Conservation (phyloP, 306 rosid genomes). For the Nissolia schottii region DNA sequence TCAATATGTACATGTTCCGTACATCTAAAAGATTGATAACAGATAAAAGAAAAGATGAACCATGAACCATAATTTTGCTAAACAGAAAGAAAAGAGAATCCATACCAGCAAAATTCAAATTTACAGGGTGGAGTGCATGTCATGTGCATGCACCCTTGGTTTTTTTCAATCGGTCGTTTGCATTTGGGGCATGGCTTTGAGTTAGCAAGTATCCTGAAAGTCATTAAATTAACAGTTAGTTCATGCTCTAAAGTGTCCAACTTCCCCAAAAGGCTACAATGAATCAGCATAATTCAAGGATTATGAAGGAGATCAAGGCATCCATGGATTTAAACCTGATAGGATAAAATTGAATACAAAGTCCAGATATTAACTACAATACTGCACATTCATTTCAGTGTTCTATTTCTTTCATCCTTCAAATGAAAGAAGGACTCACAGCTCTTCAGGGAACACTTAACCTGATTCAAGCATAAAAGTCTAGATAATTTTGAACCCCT, state of each 20-base stretch:
- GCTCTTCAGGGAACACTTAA: neutral
- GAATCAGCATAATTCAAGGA: constrained; percentile 1
- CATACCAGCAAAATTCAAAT: constrained; percentile 93
- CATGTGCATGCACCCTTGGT: constrained; percentile 94
- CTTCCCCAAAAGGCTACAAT: neutral
- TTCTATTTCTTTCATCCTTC: constrained; percentile 2
- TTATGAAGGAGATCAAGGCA: neutral
- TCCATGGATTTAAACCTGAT: neutral
- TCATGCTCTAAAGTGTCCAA: neutral
- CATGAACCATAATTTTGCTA: neutral
- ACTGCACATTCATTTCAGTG: neutral
- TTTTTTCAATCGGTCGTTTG: constrained; percentile 88
- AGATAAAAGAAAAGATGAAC: neutral
- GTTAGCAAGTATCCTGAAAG: constrained; percentile 63
- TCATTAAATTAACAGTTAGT: constrained; percentile 22
- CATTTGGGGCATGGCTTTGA: constrained; percentile 90
- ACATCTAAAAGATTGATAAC: neutral
- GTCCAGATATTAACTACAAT: neutral
- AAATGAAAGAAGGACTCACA: neutral
- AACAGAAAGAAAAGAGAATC: constrained; percentile 4
- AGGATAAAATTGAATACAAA: neutral
- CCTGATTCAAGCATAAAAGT: neutral
- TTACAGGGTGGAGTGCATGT: constrained; percentile 90
- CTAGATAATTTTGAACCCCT: neutral
- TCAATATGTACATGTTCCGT: neutral